phyloP scores from a whole-genome alignment of 306 rosid species.

The Lupinus albus region DNA sequence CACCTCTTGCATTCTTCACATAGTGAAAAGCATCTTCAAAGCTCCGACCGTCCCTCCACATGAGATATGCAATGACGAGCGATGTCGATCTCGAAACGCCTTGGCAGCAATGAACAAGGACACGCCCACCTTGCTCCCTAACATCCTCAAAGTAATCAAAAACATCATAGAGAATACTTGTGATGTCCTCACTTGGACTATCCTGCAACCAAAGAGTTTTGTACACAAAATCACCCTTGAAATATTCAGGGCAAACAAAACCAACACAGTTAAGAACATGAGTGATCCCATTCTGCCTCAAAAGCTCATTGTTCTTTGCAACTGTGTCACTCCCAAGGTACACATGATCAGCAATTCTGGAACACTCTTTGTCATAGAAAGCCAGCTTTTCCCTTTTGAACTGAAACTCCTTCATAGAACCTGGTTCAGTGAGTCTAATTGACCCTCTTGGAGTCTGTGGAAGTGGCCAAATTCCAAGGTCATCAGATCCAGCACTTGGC shows the following conservation, averaged over 20 bases:
- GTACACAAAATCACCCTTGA: slow-evolving; percentile 78
- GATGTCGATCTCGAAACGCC: slow-evolving; percentile 91
- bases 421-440: slow-evolving; percentile 40
- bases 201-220: slow-evolving; percentile 94
- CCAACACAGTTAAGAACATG: slow-evolving; percentile 95
- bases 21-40: slow-evolving; percentile 88
- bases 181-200: slow-evolving; percentile 85
- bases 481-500: slow-evolving; percentile 93
- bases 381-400: slow-evolving; percentile 78
- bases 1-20: slow-evolving; percentile 91
- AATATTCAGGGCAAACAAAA: slow-evolving; percentile 92
- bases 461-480: slow-evolving; percentile 80
- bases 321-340: slow-evolving; percentile 92
- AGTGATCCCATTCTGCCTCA: slow-evolving; percentile 75
- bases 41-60: slow-evolving; percentile 93
- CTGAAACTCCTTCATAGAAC: slow-evolving; percentile 64
- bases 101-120: slow-evolving; percentile 87
- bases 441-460: slow-evolving; percentile 79
- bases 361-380: slow-evolving; percentile 82
- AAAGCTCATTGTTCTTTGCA: slow-evolving; percentile 79
- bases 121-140: slow-evolving; percentile 76
- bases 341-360: slow-evolving; percentile 81
- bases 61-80: slow-evolving; percentile 87
- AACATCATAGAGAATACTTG: slow-evolving; percentile 87
- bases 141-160: slow-evolving; percentile 98